Evolutionary conservation across 768 basidiomycete genomes (phyloP).

Genomic region (Antrodiella citrinella): DNA sequence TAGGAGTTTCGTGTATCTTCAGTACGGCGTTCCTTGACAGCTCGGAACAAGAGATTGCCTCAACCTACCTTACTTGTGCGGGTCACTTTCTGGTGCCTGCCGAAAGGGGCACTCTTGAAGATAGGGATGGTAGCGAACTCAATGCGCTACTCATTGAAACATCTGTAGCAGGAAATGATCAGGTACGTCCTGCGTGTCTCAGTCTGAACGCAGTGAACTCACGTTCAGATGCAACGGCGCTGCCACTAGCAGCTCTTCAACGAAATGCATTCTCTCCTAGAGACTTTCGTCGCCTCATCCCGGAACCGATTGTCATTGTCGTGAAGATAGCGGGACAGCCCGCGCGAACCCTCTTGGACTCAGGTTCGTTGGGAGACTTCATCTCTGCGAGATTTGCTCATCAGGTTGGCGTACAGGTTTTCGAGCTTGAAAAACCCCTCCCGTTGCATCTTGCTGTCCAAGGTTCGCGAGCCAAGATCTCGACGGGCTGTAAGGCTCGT

Average conservation of each 20-base stretch:
- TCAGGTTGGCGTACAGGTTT: conserved; percentile 24
- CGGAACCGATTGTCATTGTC: conserved; percentile 26
- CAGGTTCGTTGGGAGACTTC: conserved; percentile 34
- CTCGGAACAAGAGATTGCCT: no score
- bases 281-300: conserved; percentile 15
- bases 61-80: no score
- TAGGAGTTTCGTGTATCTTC: no score
- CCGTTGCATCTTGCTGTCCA: conserved; percentile 31
- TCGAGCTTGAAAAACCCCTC: conserved; percentile 24
- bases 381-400: conserved; percentile 28
- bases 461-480: conserved; percentile 33
- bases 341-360: conserved; percentile 27
- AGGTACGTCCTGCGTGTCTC: no score
- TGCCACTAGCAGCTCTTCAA: conserved; percentile 7
- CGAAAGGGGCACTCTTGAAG: no score
- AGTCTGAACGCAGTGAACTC: no score
- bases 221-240: no score
- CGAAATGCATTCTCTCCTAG: conserved; percentile 8
- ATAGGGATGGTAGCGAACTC: no score
- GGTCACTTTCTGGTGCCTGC: no score
- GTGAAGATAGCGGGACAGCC: conserved; percentile 27
- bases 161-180: no score
- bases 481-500: conserved; percentile 15
- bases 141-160: no score
- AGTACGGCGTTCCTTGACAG: no score